Conservation (phyloP, 1,139 yeast species). For the Magnusiomyces fungicola region DNA sequence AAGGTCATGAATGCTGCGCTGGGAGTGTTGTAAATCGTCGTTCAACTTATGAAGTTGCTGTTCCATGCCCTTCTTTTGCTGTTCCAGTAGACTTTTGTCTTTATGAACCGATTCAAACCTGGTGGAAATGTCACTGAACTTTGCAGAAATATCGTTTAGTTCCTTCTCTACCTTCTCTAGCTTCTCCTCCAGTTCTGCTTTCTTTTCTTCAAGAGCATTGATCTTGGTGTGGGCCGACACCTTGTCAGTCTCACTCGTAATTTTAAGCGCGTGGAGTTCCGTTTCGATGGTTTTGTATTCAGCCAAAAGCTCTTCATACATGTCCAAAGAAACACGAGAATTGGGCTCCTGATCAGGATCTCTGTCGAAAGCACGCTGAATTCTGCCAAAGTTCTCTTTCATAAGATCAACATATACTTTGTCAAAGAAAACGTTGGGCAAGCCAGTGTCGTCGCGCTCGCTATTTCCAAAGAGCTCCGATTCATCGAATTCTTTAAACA, state of each 20-base stretch:
- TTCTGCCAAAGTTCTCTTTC: constrained; percentile 62
- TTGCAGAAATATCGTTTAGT: constrained; percentile 11
- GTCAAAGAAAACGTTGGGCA: constrained; percentile 77
- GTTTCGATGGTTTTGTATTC: constrained; percentile 36
- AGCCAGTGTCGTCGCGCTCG: constrained; percentile 67
- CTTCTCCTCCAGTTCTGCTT: constrained; percentile 15
- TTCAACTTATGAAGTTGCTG: constrained; percentile 14
- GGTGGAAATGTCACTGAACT: constrained; percentile 13
- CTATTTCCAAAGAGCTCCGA: constrained; percentile 38
- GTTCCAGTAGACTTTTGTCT: constrained; percentile 13
- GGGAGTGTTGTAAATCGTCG: constrained; percentile 18
- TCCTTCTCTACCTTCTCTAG: constrained; percentile 16
- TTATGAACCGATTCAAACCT: constrained; percentile 14
- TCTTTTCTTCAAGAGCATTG: constrained; percentile 18
- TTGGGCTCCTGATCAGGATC: constrained; percentile 70
- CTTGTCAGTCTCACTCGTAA: constrained; percentile 17
- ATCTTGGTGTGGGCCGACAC: constrained; percentile 18
- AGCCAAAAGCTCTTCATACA: constrained; percentile 54
- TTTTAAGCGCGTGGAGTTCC: constrained; percentile 27
- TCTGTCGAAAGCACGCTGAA: constrained; percentile 62
- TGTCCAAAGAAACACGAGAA: constrained; percentile 58
- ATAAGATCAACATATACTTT: constrained; percentile 55
- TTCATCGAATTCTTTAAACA: constrained; percentile 50
- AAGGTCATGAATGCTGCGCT: constrained; percentile 23
- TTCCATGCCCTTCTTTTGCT: constrained; percentile 16